Percentiles rank a stretch among this genome's conserved stretches.
Evolutionary conservation across 352 stramenopile species (phyloP).

Genomic region (Globisporangium canariense): DNA sequence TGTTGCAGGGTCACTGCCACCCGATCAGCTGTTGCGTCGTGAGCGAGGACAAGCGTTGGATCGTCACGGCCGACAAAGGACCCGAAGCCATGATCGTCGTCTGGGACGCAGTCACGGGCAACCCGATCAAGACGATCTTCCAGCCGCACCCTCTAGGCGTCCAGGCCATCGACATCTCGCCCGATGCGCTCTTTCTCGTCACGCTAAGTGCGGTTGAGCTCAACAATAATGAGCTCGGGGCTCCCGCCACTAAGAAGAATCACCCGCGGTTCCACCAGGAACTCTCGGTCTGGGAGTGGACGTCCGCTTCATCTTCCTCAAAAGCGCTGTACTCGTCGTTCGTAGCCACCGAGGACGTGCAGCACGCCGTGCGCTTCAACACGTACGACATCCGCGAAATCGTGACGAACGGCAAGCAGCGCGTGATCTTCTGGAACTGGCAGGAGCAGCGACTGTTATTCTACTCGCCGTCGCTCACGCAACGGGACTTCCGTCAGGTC

Average conservation of each 20-base stretch:
- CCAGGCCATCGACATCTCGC: slow-evolving; percentile 85
- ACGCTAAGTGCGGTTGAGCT: slow-evolving; percentile 57
- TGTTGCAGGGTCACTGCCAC: slow-evolving; percentile 92
- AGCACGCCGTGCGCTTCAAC: slow-evolving; percentile 88
- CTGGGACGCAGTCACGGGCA: slow-evolving; percentile 81
- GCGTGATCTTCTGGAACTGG: slow-evolving; percentile 91
- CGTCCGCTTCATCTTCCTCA: slow-evolving; percentile 27
- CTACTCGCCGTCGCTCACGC: slow-evolving; percentile 80
- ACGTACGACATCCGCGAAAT: slow-evolving; percentile 85
- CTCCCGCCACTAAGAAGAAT: slow-evolving; percentile 5
- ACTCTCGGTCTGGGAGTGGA: slow-evolving; percentile 89
- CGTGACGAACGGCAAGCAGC: slow-evolving; percentile 83
- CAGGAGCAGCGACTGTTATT: slow-evolving; percentile 72
- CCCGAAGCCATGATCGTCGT: slow-evolving; percentile 90
- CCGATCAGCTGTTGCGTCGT: slow-evolving; percentile 87
- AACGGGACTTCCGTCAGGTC: slow-evolving; percentile 77
- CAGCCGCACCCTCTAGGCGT: slow-evolving; percentile 79
- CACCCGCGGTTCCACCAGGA: slow-evolving; percentile 64
- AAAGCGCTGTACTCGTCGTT: slow-evolving; percentile 51
- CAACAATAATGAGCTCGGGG: slow-evolving; percentile 5
- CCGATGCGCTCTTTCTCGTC: slow-evolving; percentile 86
- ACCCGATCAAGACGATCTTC: slow-evolving; percentile 91
- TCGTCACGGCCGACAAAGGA: slow-evolving; percentile 88
- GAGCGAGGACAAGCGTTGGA: slow-evolving; percentile 91
- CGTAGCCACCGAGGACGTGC: slow-evolving; percentile 71